phyloP scores from a whole-genome alignment of 2,329 filamentous ascomycete genomes.

The Hypoxylon sp. region DNA sequence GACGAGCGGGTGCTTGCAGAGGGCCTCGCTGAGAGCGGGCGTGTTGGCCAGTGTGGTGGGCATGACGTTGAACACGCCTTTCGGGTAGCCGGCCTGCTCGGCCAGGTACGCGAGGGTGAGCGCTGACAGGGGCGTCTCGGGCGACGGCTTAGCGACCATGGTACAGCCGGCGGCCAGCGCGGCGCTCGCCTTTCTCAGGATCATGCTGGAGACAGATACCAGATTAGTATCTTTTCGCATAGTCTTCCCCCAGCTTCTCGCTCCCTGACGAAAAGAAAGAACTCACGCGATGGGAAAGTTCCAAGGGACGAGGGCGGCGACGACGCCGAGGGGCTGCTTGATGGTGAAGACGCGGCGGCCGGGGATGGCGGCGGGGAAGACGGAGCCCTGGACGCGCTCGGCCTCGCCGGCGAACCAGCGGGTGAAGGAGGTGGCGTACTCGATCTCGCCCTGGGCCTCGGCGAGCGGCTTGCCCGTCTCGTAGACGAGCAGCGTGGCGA shows the following conservation, averaged over 20 bases:
- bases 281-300: constrained; percentile 69
- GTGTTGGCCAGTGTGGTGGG: constrained; percentile 56
- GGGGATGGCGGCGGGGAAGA: constrained; percentile 66
- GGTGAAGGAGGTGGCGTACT: constrained; percentile 61
- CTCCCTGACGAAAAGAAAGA: no score
- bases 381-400: constrained; percentile 62
- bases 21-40: constrained; percentile 53
- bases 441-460: constrained; percentile 63
- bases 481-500: constrained; percentile 69
- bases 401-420: constrained; percentile 66
- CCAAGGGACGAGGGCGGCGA: constrained; percentile 75
- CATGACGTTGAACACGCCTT: constrained; percentile 69
- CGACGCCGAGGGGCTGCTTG: constrained; percentile 77
- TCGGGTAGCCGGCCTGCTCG: constrained; percentile 75
- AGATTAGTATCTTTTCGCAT: no score
- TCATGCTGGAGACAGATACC: constrained; percentile 58
- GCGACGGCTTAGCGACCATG: constrained; percentile 77
- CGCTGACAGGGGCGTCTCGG: constrained; percentile 69
- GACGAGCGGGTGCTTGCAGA: constrained; percentile 55
- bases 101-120: constrained; percentile 63
- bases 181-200: constrained; percentile 71
- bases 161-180: constrained; percentile 76
- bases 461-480: constrained; percentile 66
- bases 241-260: no score
- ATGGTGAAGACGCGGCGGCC: constrained; percentile 73